Base-by-base conservation (phyloP, 75 land plant species). In the Azolla pinnata region DNA sequence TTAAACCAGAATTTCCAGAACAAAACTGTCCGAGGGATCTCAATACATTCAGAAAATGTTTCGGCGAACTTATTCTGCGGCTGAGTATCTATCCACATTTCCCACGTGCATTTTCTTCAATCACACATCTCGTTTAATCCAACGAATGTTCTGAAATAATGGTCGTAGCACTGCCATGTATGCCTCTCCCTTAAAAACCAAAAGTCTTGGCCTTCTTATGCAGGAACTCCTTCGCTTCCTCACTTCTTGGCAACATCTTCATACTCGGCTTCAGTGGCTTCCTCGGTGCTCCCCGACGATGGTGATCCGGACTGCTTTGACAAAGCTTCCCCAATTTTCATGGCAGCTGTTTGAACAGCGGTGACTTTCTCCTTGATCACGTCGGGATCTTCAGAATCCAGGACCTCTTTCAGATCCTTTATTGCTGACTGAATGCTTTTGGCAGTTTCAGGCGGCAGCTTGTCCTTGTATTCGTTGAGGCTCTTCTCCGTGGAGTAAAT, bases 191-290 rank as follows among this genome's bases (percentile, higher is more conserved):
- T n/a, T n/a, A n/a, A n/a, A n/a, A n/a, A n/a, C n/a, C n/a, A n/a
- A n/a, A n/a, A n/a, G n/a, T n/a, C n/a, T n/a, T n/a, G n/a, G n/a
- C n/a, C n/a, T n/a, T n/a, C n/a, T n/a, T n/a, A n/a, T n/a, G n/a
- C n/a, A n/a, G n/a, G n/a, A n/a, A n/a, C n/a, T n/a, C n/a, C n/a
- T n/a, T n/a, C n/a, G n/a, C 16, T 63, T 4, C 4, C 45, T 62
- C 31, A 82, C 73, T 75, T 77, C 73, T 78, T 80, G 20, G 67
- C 75, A 65, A 38, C 63, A 47, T 86, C 90, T 40, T 83, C 80
- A 40, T 80, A 83, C 26, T 86, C 90, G 0, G 90, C 90, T 60
- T 86, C 87, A 12, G 89, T 73, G 0, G 78, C 54, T 29, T 72
- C 46, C 25, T 62, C 74, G 0, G 60, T 71, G 25, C 75, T 58